Base-by-base conservation (phyloP, 2,329 filamentous ascomycete species). In the Alternaria tenuissima region DNA sequence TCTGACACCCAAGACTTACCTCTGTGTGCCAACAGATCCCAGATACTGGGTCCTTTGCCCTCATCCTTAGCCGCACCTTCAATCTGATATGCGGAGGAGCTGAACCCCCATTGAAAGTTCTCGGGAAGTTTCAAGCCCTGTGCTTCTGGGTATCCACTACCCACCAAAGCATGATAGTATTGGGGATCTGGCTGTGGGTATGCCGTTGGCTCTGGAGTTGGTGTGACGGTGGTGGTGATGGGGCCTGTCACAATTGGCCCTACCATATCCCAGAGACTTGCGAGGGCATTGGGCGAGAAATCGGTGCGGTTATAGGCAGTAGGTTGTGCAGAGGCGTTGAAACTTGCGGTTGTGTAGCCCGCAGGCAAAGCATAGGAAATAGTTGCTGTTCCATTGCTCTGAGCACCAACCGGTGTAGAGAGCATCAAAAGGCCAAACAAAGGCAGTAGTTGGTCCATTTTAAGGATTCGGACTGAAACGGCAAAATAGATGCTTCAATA, bases 271-370 rank as follows among this genome's bases (percentile, higher is more conserved):
- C 81, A 83, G 9, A 83, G 72, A 39, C 81, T 79, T 4, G 77
- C 80, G 20, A 84, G 73, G 18, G 79, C 79, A 61, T 83, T 79
- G 51, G 83, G 79, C 0, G 81, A 82, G 69, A 82, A 84, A 57
- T 82, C 79, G 1, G 73, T 78, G 36, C 82, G 81, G 4, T 71
- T 77, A 42, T 80, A 72, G 11, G 81, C 76, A 14, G 81, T 81
- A 20, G 78, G 79, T 24, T 81, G 80, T 1, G 80, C 78, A 5
- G 80, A 80, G 38, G 74, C 74, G 70, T 83, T 81, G 72, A 72
- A 81, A 32, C 63, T 76, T n/a, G 72, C 70, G 2, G 75, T 75
- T 7, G 70, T 71, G 59, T 79, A 80, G 14, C 77, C 77, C 9
- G 75, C 65, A 14, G 77, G 76, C 1, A 69, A 56, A 8, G 66